These are phyloP conservation scores for Diophrys sp. DNA, from an alignment of 73 alveolate genomes.

Conservation along the genomic window DNA sequence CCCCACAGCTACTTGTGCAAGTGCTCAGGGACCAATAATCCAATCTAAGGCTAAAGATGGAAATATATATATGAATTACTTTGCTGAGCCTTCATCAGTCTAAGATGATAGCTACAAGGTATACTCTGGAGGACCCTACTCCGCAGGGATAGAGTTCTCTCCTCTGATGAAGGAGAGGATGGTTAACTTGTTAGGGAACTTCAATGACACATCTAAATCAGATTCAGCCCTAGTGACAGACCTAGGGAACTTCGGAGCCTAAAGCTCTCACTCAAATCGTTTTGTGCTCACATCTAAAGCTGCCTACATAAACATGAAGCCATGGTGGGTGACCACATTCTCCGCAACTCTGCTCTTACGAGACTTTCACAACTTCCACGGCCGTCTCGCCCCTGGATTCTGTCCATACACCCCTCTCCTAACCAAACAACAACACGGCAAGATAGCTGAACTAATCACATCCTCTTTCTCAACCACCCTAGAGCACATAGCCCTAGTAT, in stretches of 20 bases:
- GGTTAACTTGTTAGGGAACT: background rate
- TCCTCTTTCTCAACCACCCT: background rate
- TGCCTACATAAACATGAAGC: background rate
- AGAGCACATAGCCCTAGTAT: background rate
- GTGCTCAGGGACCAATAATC: background rate
- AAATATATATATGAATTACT: background rate
- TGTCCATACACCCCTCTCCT: background rate
- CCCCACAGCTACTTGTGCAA: background rate
- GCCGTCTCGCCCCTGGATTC: background rate
- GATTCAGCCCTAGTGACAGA: background rate
- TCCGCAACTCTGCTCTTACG: background rate
- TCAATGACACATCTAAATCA: background rate
- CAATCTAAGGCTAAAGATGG: background rate
- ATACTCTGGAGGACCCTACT: background rate
- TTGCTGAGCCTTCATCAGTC: background rate
- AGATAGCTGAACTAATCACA: background rate
- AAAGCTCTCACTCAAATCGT: background rate
- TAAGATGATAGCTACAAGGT: background rate
- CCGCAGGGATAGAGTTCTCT: background rate
- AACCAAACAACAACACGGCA: background rate
- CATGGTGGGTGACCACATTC: conserved; percentile 1
- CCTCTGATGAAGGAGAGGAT: background rate
- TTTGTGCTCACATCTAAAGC: background rate
- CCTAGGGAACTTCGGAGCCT: background rate
- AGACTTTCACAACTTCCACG: background rate